These are phyloP conservation scores for Phytopythium boreale DNA, from an alignment of 352 stramenopile species.

Conservation along the genomic window DNA sequence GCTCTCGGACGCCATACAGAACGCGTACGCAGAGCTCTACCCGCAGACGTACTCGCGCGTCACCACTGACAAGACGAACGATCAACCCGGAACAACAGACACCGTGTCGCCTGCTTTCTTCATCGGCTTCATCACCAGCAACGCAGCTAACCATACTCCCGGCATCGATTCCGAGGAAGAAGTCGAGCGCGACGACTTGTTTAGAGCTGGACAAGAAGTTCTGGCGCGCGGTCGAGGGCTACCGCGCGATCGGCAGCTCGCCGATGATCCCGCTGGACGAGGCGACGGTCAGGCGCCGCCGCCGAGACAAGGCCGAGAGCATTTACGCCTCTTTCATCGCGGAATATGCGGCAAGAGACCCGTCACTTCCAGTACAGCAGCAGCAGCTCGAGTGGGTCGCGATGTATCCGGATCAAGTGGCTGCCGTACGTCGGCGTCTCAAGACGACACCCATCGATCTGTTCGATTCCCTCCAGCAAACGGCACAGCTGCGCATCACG, in stretches of 20 bases:
- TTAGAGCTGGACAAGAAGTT: constrained; percentile 45
- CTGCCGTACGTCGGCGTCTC: constrained; percentile 25
- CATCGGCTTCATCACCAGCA: neutral
- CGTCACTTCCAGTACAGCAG: neutral
- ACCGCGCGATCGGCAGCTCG: constrained; percentile 36
- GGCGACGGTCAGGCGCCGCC: constrained; percentile 26
- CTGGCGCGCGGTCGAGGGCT: constrained; percentile 66
- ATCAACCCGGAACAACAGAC: neutral
- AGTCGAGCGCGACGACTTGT: neutral
- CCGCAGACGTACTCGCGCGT: constrained; percentile 31
- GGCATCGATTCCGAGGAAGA: neutral
- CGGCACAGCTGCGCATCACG: constrained; percentile 47
- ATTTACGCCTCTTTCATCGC: constrained; percentile 54
- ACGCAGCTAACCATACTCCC: neutral
- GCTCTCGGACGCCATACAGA: constrained; percentile 40
- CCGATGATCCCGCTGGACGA: constrained; percentile 35
- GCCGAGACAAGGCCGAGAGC: constrained; percentile 30
- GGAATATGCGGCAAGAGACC: neutral
- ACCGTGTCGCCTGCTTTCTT: neutral
- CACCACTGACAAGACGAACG: neutral
- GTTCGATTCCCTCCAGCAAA: constrained; percentile 56
- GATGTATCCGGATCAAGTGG: constrained; percentile 49
- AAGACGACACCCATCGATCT: constrained; percentile 25
- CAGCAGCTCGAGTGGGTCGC: constrained; percentile 36
- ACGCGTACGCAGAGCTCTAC: constrained; percentile 61